These are phyloP conservation scores for Ambrosiella cleistominuta DNA, from an alignment of 2,329 filamentous ascomycete species.

Conservation along the genomic window DNA sequence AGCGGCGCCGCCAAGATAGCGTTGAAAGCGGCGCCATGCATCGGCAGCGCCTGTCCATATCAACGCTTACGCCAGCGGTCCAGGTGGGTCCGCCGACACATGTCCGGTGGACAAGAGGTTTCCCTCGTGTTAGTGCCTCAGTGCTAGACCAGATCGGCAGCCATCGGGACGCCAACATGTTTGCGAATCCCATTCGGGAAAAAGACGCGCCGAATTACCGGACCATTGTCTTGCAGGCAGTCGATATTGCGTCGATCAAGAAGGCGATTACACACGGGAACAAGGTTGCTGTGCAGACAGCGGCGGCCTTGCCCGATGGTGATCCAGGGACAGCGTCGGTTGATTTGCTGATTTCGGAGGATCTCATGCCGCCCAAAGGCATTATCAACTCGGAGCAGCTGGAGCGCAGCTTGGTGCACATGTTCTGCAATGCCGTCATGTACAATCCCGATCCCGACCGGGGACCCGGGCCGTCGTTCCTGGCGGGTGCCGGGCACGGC, in stretches of 20 bases:
- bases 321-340: slow-evolving; percentile 39
- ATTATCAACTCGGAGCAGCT: slow-evolving; percentile 89
- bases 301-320: slow-evolving; percentile 39
- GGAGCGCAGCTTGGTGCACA: slow-evolving; percentile 82
- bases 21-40: slow-evolving; percentile 23
- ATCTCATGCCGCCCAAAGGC: slow-evolving; percentile 67
- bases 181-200: slow-evolving; percentile 57
- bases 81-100: slow-evolving; percentile 36
- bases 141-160: slow-evolving; percentile 61
- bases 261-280: slow-evolving; percentile 58
- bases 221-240: slow-evolving; percentile 54
- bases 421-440: slow-evolving; percentile 98
- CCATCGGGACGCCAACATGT: slow-evolving; percentile 64
- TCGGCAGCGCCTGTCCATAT: slow-evolving; percentile 19
- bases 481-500: slow-evolving; percentile 24
- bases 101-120: slow-evolving; percentile 58
- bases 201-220: slow-evolving; percentile 60
- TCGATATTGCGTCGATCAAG: slow-evolving; percentile 63
- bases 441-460: slow-evolving; percentile 75
- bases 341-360: slow-evolving; percentile 52
- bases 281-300: slow-evolving; percentile 42
- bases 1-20: slow-evolving; percentile 41
- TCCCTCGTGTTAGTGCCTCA: slow-evolving; percentile 54
- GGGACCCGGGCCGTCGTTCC: slow-evolving; percentile 47
- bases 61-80: slow-evolving; percentile 22